These are phyloP conservation scores for Umbelopsis sp. DNA, from an alignment of 192 early-diverging fungal species.

Conservation along the genomic window DNA sequence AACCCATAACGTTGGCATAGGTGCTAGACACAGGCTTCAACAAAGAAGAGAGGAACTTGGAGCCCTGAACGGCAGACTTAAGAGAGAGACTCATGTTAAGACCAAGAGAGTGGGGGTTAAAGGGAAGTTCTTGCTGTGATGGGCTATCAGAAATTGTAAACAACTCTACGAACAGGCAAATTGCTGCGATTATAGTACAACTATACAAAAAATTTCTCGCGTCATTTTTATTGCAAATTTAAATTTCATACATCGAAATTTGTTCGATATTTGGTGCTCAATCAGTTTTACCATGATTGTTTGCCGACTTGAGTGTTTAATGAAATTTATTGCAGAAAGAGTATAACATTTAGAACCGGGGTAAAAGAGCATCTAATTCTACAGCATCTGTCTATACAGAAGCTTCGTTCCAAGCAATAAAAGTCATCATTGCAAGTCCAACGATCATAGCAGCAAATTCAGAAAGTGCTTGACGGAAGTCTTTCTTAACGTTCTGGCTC, in stretches of 20 bases:
- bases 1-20: conserved; percentile 69
- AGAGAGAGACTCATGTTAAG: conserved; percentile 43
- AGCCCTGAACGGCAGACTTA: conserved; percentile 53
- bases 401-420: conserved; percentile 74
- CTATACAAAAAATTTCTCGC: conserved; percentile 1
- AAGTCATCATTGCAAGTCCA: conserved; percentile 75
- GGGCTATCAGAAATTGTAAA: conserved; percentile 11
- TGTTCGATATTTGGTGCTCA: no score
- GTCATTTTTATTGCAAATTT: conserved; percentile 5
- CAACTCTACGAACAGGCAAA: not conserved
- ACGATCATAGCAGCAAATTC: conserved; percentile 76
- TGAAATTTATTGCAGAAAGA: no score
- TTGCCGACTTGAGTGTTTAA: no score
- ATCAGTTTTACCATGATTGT: no score
- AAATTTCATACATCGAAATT: no score
- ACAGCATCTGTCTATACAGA: conserved; percentile 20
- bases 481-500: conserved; percentile 55
- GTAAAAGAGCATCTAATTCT: not conserved
- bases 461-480: conserved; percentile 50
- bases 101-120: conserved; percentile 7
- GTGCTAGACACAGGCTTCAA: conserved; percentile 64
- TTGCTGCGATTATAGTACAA: conserved; percentile 14
- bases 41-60: conserved; percentile 53
- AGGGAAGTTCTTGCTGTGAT: conserved; percentile 15
- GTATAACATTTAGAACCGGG: no score